Evolutionary conservation across 768 basidiomycete species (phyloP).

Genomic region (Termitomyces sp.): DNA sequence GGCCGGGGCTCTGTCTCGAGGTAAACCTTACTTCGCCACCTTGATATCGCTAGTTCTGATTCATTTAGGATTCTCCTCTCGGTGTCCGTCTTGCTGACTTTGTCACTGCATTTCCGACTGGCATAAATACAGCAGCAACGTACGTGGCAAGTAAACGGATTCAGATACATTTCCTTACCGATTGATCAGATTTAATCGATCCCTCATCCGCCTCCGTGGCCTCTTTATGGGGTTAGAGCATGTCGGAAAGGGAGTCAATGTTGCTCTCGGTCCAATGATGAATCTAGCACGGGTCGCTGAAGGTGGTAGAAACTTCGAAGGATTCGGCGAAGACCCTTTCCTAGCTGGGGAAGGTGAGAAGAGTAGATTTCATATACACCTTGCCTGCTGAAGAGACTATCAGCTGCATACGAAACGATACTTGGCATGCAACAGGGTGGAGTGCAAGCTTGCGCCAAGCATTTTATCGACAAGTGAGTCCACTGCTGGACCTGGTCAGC

Average conservation of each 20-base stretch:
- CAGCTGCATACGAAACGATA: constrained; percentile 67
- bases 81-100: constrained; percentile 59
- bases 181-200: constrained; percentile 27
- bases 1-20: constrained; percentile 51
- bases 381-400: background rate
- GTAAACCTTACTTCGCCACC: constrained; percentile 14
- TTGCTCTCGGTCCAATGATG: constrained; percentile 65
- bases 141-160: constrained; percentile 23
- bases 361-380: background rate
- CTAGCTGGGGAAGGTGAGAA: constrained; percentile 46
- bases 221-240: constrained; percentile 71
- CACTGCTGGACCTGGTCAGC: background rate
- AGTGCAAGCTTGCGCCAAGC: constrained; percentile 85
- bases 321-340: constrained; percentile 76
- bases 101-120: constrained; percentile 60
- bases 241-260: constrained; percentile 67
- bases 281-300: constrained; percentile 57
- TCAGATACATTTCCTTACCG: no score
- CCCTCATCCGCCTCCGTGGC: constrained; percentile 61
- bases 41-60: background rate
- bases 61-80: constrained; percentile 36
- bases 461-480: constrained; percentile 69
- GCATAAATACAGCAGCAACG: constrained; percentile 61
- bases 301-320: constrained; percentile 82
- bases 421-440: constrained; percentile 75